Evolutionary conservation across 305 asterid genomes (phyloP).

Genomic region (Caryopteris hybrid): DNA sequence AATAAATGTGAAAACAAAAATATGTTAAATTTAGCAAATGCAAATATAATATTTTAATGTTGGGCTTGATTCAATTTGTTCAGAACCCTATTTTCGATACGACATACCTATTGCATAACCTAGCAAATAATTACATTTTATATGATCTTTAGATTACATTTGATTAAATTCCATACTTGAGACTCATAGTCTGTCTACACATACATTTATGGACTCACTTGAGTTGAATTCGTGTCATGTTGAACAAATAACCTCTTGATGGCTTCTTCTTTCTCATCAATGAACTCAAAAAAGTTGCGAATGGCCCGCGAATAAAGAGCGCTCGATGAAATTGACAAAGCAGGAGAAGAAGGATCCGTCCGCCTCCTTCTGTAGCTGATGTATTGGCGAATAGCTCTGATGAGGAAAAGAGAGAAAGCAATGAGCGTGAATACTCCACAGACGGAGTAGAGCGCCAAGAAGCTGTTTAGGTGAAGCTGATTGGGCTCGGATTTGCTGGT

Average conservation of each 20-base stretch:
- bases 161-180: too few relatives aligned
- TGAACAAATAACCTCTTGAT: slow-evolving; percentile 23
- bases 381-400: slow-evolving; percentile 27
- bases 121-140: background rate
- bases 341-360: slow-evolving; percentile 6
- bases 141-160: background rate
- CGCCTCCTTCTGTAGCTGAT: slow-evolving; percentile 12
- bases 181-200: too few relatives aligned
- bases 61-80: too few relatives aligned
- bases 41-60: too few relatives aligned
- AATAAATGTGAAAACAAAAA: too few relatives aligned
- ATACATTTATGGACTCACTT: background rate
- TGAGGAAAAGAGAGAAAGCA: slow-evolving; percentile 21
- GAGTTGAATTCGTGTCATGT: slow-evolving; percentile 5
- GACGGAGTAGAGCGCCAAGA: slow-evolving; percentile 45
- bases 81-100: too few relatives aligned
- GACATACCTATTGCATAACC: too few relatives aligned
- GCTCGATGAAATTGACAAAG: slow-evolving; percentile 5
- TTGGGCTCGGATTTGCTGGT: slow-evolving; percentile 33
- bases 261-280: slow-evolving; percentile 31
- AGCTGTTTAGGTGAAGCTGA: slow-evolving; percentile 53
- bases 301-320: background rate
- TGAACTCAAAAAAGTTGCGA: slow-evolving; percentile 20
- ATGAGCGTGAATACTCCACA: slow-evolving; percentile 29
- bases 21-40: too few relatives aligned